Evolutionary conservation across 2,329 filamentous ascomycete genomes (phyloP).

Genomic region (Ophiostoma quercus): DNA sequence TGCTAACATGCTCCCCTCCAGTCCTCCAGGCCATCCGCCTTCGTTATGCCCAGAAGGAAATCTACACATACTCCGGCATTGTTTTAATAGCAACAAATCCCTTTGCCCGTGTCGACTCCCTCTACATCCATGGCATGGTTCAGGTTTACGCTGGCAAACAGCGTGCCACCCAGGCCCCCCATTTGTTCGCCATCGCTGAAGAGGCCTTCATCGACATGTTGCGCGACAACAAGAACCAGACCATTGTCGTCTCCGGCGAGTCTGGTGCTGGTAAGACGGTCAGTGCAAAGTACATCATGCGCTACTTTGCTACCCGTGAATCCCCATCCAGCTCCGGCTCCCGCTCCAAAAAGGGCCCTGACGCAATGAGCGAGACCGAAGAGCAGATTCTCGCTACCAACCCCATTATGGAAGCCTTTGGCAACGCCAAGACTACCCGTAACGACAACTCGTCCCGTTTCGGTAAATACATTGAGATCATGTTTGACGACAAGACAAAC

Average conservation of each 20-base stretch:
- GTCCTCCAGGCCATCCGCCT: slow-evolving; percentile 96
- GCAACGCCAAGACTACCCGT: slow-evolving; percentile 98
- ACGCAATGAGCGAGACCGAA: slow-evolving; percentile 93
- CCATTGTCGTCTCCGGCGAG: slow-evolving; percentile 97
- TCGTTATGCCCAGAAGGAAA: slow-evolving; percentile 96
- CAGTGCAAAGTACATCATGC: slow-evolving; percentile 99
- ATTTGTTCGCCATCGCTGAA: slow-evolving; percentile 97
- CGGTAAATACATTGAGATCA: slow-evolving; percentile 99
- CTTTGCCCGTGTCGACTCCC: slow-evolving; percentile 92
- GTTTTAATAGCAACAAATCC: slow-evolving; percentile 98
- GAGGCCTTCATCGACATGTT: slow-evolving; percentile 99
- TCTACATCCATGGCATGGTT: slow-evolving; percentile 99
- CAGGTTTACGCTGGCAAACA: slow-evolving; percentile 98
- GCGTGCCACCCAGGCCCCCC: slow-evolving; percentile 90
- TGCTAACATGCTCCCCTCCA: slow-evolving; percentile 36
- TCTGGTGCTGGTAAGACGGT: slow-evolving; percentile 98
- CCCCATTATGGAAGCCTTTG: slow-evolving; percentile 99
- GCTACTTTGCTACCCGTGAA: slow-evolving; percentile 97
- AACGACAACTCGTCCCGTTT: slow-evolving; percentile 99
- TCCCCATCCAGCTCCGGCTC: slow-evolving; percentile 80
- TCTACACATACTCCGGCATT: slow-evolving; percentile 99
- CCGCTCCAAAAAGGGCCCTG: slow-evolving; percentile 67
- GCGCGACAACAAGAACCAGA: slow-evolving; percentile 92
- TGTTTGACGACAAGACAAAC: slow-evolving; percentile 92
- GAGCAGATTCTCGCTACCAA: slow-evolving; percentile 98